Evolutionary conservation across 2,329 filamentous ascomycete species (phyloP), one percentile per base, ranked within the genome.

Genomic region (Fusarium nurragi): DNA sequence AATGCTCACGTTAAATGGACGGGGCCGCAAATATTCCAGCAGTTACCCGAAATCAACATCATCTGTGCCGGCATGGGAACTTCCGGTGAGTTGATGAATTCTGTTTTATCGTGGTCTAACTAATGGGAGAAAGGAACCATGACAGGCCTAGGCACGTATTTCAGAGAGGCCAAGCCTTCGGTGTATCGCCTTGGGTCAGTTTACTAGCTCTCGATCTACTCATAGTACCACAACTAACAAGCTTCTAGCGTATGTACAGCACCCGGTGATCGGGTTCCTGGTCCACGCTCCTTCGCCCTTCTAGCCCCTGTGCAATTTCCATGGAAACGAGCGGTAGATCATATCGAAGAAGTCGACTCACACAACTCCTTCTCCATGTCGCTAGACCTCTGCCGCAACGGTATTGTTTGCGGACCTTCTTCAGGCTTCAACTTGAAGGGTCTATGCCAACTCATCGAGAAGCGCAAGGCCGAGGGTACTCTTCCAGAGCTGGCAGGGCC

Each of bases 11-110:
- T 84, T 12, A 80, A 79, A 21, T 88, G 85, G 85, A 88, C 86
- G 0, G 86, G 85, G 0, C 83, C 85, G 0, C 86, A 88, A 61
- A 85, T 88, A 16, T 76, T 81, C 43, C 79, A 76, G 51, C 86
- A 88, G 50, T 69, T 87, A 1, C 85, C 85, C 1, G 78, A 85
- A 41, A 85, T 87, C 57, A 83, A 81, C 30, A 69, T 88, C 3
- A 77, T 88, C 16, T 87, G 84, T 57, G 80, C 83, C 2, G 83
- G 83, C 2, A 83, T 88, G 80, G 86, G 86, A 1, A 88, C 84
- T 0, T 82, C 83, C 2, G 81, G 84, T 72, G 79, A 53, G 71
- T 68, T 41, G 3, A 78, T 1, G 7, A 7, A 75, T 71, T 0
- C 68, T 74, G 4, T 57, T 67, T 14, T 44, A 3, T 3, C 3